phyloP scores from a whole-genome alignment of 2,329 filamentous ascomycete species.

The Talaromyces sp. region DNA sequence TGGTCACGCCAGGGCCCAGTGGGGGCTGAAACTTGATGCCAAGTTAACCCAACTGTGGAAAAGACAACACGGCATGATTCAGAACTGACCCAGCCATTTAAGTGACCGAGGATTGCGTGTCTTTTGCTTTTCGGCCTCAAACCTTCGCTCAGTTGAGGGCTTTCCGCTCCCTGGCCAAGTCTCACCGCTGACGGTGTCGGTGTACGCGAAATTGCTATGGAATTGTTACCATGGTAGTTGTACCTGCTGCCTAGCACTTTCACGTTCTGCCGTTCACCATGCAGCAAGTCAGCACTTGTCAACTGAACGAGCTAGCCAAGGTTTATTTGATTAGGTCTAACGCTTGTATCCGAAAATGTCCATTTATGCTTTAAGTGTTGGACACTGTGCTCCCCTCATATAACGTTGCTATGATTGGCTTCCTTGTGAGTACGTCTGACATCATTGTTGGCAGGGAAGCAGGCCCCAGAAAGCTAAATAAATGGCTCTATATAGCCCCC shows the following conservation, averaged over 20 bases:
- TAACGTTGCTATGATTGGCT: neutral
- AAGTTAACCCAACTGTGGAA: neutral
- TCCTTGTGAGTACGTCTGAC: neutral
- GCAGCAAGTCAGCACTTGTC: neutral
- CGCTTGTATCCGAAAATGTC: neutral
- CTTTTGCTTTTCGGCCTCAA: conserved; percentile 2
- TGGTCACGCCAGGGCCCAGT: conserved; percentile 11
- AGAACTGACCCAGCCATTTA: neutral
- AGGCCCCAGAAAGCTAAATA: conserved; percentile 5
- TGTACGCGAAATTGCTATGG: neutral
- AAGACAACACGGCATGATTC: neutral
- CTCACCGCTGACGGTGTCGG: neutral
- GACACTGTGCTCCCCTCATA: neutral
- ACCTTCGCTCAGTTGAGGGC: neutral
- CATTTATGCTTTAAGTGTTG: neutral
- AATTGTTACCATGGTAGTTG: neutral
- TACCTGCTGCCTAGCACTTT: neutral
- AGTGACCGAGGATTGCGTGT: neutral
- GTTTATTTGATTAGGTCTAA: neutral
- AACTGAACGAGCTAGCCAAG: neutral
- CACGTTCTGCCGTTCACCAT: neutral
- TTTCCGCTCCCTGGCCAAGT: neutral
- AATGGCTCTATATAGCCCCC: conserved; percentile 2
- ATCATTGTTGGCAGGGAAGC: neutral
- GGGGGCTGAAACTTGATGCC: conserved; percentile 12